Percentiles rank a stretch among this genome's conserved stretches.
These are phyloP conservation scores for Sclerotinia minor DNA, from an alignment of 2,329 filamentous ascomycete species.

Conservation along the genomic window DNA sequence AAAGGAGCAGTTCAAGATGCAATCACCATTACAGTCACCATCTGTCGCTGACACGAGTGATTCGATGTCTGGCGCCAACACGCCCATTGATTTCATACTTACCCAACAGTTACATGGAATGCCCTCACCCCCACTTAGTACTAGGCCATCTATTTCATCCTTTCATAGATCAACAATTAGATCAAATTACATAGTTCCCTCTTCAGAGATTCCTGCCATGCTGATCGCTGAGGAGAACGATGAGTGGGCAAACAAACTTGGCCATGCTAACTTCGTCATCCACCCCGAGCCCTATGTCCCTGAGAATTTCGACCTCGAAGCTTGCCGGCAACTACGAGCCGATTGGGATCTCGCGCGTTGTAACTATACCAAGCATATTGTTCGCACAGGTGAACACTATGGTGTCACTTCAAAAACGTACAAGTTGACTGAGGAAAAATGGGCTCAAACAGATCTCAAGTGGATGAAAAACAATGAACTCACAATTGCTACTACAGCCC, in stretches of 20 bases:
- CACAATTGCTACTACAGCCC: conserved; percentile 55
- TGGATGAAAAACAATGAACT: conserved; percentile 73
- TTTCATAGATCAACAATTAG: conserved; percentile 53
- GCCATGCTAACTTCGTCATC: conserved; percentile 93
- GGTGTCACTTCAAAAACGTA: conserved; percentile 88
- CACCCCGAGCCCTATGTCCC: conserved; percentile 77
- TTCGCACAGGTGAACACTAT: conserved; percentile 86
- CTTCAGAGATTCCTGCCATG: conserved; percentile 61
- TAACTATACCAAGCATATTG: conserved; percentile 87
- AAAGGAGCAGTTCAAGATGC: conserved; percentile 54
- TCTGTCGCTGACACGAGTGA: conserved; percentile 61
- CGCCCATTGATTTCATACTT: conserved; percentile 46
- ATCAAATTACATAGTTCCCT: conserved; percentile 51
- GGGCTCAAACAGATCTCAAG: conserved; percentile 72
- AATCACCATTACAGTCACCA: conserved; percentile 85
- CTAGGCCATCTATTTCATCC: conserved; percentile 74
- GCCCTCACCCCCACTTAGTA: conserved; percentile 73
- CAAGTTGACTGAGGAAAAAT: conserved; percentile 82
- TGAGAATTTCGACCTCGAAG: conserved; percentile 53
- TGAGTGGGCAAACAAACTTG: conserved; percentile 80
- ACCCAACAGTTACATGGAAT: conserved; percentile 49
- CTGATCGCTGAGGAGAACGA: conserved; percentile 70
- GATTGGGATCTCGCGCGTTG: conserved; percentile 82
- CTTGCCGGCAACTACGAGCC: conserved; percentile 64
- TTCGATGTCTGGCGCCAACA: conserved; percentile 45